phyloP scores from a whole-genome alignment of 306 rosid species.

The Gastrolobium bilobum region DNA sequence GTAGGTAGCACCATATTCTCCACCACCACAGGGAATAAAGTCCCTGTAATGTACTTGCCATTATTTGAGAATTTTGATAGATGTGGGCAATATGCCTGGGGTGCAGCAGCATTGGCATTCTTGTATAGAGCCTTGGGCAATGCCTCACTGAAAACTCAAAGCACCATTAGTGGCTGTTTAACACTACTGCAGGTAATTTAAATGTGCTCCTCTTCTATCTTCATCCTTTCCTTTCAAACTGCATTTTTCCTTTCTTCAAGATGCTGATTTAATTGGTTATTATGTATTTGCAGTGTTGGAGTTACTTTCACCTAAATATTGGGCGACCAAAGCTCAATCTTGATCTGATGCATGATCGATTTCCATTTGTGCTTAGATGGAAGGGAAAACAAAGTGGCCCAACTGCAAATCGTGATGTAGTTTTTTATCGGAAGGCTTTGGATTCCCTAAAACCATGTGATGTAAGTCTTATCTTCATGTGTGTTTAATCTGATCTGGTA shows the following conservation, averaged over 20 bases:
- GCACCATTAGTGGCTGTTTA: constrained; percentile 98
- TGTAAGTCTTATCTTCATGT: constrained; percentile 63
- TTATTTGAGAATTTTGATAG: constrained; percentile 83
- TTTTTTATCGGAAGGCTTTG: constrained; percentile 95
- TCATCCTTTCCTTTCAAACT: constrained; percentile 17
- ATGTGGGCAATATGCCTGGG: constrained; percentile 96
- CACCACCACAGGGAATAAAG: constrained; percentile 98
- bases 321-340: constrained; percentile 96
- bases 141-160: constrained; percentile 95
- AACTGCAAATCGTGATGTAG: constrained; percentile 95
- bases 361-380: constrained; percentile 97
- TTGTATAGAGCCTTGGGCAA: constrained; percentile 97
- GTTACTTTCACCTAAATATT: constrained; percentile 94
- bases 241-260: background rate
- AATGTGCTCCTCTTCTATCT: background rate
- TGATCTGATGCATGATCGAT: constrained; percentile 78
- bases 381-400: constrained; percentile 98
- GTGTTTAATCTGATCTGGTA: constrained; percentile 19
- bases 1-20: constrained; percentile 98
- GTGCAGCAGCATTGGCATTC: constrained; percentile 88
- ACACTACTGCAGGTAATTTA: constrained; percentile 87
- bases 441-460: constrained; percentile 88
- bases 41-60: constrained; percentile 99
- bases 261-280: constrained; percentile 29
- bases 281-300: constrained; percentile 86